Conservation (phyloP, 257 asterid species). For the Dorcoceras hygrometricum region DNA sequence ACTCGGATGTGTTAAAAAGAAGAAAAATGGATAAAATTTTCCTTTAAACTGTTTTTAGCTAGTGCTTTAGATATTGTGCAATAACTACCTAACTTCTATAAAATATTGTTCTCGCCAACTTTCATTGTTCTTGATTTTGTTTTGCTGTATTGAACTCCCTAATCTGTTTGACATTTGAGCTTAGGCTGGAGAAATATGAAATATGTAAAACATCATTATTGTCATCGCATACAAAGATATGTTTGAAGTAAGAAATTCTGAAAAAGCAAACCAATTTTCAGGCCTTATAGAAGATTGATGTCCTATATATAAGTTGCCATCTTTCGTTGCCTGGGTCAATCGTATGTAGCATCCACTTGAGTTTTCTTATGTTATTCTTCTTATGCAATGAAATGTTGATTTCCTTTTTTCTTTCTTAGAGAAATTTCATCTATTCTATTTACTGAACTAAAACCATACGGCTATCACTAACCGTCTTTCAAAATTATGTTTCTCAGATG, state of each 20-base stretch:
- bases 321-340: background rate
- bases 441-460: background rate
- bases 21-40: background rate
- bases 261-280: no score
- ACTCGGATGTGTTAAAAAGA: constrained; percentile 3
- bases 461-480: background rate
- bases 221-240: background rate
- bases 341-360: constrained; percentile 2
- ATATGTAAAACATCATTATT: background rate
- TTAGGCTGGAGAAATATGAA: background rate
- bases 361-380: background rate
- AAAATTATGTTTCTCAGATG: background rate
- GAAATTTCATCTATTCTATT: background rate
- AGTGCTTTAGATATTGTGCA: background rate
- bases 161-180: background rate
- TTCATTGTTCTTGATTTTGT: background rate
- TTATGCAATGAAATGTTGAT: background rate
- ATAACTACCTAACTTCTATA: background rate
- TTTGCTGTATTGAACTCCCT: background rate
- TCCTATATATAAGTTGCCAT: background rate
- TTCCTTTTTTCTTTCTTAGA: background rate
- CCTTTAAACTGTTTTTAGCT: background rate
- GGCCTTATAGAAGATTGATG: background rate
- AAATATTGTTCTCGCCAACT: background rate
- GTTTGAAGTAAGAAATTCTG: no score